Conservation (phyloP, 1,284 basidiomycete genomes). For the Ganoderma leucocontextum region DNA sequence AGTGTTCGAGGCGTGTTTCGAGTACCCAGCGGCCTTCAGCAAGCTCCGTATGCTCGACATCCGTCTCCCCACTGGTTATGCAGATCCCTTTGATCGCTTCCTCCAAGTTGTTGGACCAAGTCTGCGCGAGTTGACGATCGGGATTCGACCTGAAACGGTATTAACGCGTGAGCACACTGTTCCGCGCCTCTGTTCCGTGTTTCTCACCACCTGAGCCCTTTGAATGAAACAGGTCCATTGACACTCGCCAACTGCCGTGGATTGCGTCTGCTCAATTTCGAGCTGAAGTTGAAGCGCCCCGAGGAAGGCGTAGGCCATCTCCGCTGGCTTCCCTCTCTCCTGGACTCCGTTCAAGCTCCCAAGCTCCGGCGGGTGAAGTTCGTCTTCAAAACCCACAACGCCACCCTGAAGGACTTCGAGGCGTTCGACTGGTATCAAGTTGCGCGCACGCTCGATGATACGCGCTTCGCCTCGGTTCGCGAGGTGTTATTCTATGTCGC, state of each 20-base stretch:
- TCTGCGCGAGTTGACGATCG: conserved; percentile 30
- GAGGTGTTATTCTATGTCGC: conserved; percentile 25
- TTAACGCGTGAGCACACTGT: conserved; percentile 14
- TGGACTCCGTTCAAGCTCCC: conserved; percentile 22
- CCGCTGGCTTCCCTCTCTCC: conserved; percentile 25
- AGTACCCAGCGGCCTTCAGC: conserved; percentile 4
- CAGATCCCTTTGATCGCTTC: conserved; percentile 7
- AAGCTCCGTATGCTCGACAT: conserved; percentile 14
- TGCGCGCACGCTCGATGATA: conserved; percentile 16
- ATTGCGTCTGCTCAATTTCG: conserved; percentile 21
- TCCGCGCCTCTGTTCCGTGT: too few relatives aligned
- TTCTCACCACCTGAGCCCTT: background rate
- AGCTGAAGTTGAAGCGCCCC: conserved; percentile 22
- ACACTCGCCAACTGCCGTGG: conserved; percentile 21
- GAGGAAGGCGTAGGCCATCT: conserved; percentile 10
- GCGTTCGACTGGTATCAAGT: conserved; percentile 30
- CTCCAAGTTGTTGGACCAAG: conserved; percentile 28
- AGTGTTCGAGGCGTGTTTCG: conserved; percentile 3
- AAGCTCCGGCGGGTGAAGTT: conserved; percentile 32
- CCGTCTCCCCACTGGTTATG: background rate
- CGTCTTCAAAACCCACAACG: conserved; percentile 24
- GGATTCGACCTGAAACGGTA: conserved; percentile 16
- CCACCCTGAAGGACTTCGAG: conserved; percentile 2
- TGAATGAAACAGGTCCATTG: conserved; percentile 9
- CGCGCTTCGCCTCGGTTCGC: conserved; percentile 26